Base-by-base conservation (phyloP, 441 rosid genomes). In the Syzygium malaccense region DNA sequence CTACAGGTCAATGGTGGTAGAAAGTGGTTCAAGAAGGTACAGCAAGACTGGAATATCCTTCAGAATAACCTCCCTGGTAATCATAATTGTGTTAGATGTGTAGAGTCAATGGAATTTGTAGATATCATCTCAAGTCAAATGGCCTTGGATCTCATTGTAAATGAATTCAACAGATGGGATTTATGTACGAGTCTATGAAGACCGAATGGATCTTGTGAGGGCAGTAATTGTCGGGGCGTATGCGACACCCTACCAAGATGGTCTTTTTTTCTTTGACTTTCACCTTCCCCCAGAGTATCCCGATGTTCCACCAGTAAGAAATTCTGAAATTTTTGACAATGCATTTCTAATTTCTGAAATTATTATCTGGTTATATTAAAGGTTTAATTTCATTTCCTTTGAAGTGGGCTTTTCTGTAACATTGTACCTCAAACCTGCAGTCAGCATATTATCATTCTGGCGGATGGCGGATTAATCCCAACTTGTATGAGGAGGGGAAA, bases 201-300 rank as follows among this genome's bases (percentile, higher is more conserved):
- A 97, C 89, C 93, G 98, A 90, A 98, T 98, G 98, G 99, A 98
- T 94, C 97, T 98, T 56, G 90, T 98, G 88, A 95, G 99, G 91
- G 98, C 99, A 5, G 99, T 95, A 79, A 95, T 97, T 90, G 95
- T 93, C 17, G 99, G 99, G 88, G 98, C 99, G 85, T 98, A 93
- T 90, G 99, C 99, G 88, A 96, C 99, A 55, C 99, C 99, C 66
- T 98, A 98, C 92, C 99, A 98, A 93, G 99, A 98, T 90, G 99
- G 99, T 89, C 97, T 98, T 68, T 98, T 98, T 93, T 96, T 97
- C 92, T 98, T 98, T 85, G 99, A 98, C 94, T 98, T 98, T 92
- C 98, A 95, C 90, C 98, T 97, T 89, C 98, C 99, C 26, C 93
- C 96, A 30, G 98, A 95, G 57, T 97, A 98, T 91, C 99, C 99